Conservation (phyloP, 768 basidiomycete genomes). For the Mrakia hoshinonis region DNA sequence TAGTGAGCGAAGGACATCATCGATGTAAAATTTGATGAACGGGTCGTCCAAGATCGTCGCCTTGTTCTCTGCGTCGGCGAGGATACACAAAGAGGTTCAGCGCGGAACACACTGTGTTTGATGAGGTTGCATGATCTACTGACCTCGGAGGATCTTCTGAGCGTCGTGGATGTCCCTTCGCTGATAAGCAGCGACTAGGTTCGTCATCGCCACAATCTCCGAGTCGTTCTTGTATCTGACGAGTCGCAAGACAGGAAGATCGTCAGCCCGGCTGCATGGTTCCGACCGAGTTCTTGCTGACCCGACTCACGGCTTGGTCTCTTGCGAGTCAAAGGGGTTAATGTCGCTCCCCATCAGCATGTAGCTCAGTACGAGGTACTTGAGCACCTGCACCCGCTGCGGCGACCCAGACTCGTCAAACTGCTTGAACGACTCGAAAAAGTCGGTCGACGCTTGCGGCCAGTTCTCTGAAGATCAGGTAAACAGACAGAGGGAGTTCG, state of each 20-base stretch:
- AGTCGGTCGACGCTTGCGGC: conserved; percentile 93
- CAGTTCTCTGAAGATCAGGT: conserved; percentile 63
- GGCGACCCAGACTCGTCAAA: conserved; percentile 97
- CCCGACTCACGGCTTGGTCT: conserved; percentile 82
- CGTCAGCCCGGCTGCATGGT: not conserved
- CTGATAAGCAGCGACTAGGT: conserved; percentile 92
- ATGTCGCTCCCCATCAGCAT: conserved; percentile 98
- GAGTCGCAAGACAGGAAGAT: not conserved
- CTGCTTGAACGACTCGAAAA: conserved; percentile 97
- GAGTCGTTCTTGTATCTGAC: conserved; percentile 84
- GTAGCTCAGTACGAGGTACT: conserved; percentile 93
- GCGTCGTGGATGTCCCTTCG: conserved; percentile 93
- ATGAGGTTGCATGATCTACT: conserved; percentile 27
- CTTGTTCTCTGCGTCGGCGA: conserved; percentile 59
- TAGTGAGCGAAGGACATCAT: conserved; percentile 85
- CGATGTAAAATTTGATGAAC: conserved; percentile 92
- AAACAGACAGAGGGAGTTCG: not conserved
- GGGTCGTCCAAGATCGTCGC: conserved; percentile 92
- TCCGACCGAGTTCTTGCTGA: not conserved
- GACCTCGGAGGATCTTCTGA: conserved; percentile 86
- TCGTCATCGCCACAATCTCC: conserved; percentile 97
- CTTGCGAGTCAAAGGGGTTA: conserved; percentile 98
- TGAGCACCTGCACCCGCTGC: conserved; percentile 93
- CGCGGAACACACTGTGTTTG: not conserved
- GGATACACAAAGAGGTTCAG: not conserved